Percentiles rank a stretch among this genome's conserved stretches.
Conservation (phyloP, 2,329 filamentous ascomycete genomes). For the Pyrenochaeta sp. region DNA sequence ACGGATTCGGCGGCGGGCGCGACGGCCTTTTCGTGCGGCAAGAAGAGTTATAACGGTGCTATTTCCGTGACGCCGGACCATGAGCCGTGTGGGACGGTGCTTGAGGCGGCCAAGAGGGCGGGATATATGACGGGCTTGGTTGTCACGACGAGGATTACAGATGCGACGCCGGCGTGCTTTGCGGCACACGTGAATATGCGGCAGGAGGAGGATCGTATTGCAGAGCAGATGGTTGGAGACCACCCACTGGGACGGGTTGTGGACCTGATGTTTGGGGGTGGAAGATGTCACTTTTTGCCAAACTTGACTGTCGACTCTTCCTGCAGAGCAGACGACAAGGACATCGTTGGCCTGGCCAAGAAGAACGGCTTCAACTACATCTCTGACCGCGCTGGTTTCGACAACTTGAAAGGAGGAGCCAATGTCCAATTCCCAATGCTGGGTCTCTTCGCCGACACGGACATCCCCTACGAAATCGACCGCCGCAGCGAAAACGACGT, state of each 20-base stretch:
- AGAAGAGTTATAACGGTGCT: constrained; percentile 96
- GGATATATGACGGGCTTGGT: constrained; percentile 94
- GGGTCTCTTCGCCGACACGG: constrained; percentile 80
- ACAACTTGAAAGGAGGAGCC: constrained; percentile 72
- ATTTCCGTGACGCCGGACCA: constrained; percentile 88
- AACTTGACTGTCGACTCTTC: constrained; percentile 77
- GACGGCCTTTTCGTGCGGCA: constrained; percentile 90
- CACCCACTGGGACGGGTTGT: constrained; percentile 86
- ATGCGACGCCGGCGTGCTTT: constrained; percentile 96
- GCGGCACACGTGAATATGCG: constrained; percentile 84
- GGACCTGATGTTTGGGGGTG: constrained; percentile 91
- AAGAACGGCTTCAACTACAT: constrained; percentile 84
- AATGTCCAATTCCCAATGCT: constrained; percentile 79
- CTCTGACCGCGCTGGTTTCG: constrained; percentile 75
- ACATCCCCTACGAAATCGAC: constrained; percentile 95
- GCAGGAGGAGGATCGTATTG: constrained; percentile 86
- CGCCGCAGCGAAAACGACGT: constrained; percentile 77
- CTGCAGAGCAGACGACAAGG: constrained; percentile 79
- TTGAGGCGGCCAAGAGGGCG: constrained; percentile 91
- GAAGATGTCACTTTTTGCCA: constrained; percentile 89
- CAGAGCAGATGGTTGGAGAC: constrained; percentile 88
- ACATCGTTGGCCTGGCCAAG: constrained; percentile 76
- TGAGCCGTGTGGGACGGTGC: constrained; percentile 85
- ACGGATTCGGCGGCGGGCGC: constrained; percentile 98
- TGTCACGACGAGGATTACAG: constrained; percentile 92